Percentiles rank a stretch among this genome's conserved stretches.
phyloP scores from a whole-genome alignment of 2,329 filamentous ascomycete species.

The Chalaropsis thielavioides region DNA sequence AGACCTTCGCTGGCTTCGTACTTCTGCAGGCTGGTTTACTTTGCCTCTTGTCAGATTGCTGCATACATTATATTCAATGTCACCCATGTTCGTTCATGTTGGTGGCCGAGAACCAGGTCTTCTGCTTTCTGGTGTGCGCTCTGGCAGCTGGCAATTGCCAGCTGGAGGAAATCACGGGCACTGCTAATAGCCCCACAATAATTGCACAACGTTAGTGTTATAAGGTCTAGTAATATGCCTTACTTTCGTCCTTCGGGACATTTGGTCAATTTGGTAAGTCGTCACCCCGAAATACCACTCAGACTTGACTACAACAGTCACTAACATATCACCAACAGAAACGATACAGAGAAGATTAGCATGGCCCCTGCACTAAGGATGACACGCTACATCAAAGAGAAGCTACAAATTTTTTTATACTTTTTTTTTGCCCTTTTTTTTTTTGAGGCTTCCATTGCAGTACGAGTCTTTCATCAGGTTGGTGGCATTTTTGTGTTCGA shows the following conservation, averaged over 20 bases:
- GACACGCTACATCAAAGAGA: constrained; percentile 78
- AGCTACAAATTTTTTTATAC: constrained; percentile 34
- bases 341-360: constrained; percentile 59
- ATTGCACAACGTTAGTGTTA: not conserved
- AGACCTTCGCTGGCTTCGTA: not conserved
- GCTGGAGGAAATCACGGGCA: not conserved
- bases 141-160: not conserved
- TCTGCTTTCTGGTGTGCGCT: not conserved
- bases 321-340: constrained; percentile 14
- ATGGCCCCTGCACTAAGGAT: constrained; percentile 86
- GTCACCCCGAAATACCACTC: not conserved
- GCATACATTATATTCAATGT: not conserved
- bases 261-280: constrained; percentile 19
- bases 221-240: not conserved
- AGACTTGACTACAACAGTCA: not conserved
- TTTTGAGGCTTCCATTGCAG: not conserved
- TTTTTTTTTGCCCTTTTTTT: constrained; percentile 14
- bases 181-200: not conserved
- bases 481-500: constrained; percentile 6
- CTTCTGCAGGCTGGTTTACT: not conserved
- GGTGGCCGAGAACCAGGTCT: not conserved
- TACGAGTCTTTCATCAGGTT: not conserved
- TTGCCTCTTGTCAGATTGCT: not conserved
- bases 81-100: not conserved
- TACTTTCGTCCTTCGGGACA: constrained; percentile 17